These are phyloP conservation scores for Aureobasidium musti DNA, from an alignment of 2,329 filamentous ascomycete genomes.

Conservation along the genomic window DNA sequence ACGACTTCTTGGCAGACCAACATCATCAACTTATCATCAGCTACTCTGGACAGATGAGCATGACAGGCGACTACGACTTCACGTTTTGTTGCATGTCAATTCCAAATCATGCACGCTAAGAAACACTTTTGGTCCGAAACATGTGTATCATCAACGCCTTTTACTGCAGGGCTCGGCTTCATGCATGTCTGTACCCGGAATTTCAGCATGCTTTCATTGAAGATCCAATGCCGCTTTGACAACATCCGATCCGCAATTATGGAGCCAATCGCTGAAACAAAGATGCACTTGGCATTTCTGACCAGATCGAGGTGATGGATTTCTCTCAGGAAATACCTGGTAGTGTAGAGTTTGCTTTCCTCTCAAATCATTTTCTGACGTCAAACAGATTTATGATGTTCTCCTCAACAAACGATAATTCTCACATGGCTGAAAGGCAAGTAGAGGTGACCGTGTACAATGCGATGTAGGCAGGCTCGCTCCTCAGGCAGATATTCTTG, in stretches of 20 bases:
- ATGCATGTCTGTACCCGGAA: conserved; percentile 2
- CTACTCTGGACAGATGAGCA: conserved; percentile 1
- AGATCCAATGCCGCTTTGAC: conserved; percentile 23
- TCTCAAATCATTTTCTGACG: conserved; percentile 1
- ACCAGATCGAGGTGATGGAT: not conserved
- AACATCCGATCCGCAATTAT: not conserved
- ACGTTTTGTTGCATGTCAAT: conserved; percentile 20
- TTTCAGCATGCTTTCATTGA: conserved; percentile 10
- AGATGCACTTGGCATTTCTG: not conserved
- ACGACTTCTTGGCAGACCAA: not conserved
- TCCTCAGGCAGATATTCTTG: not conserved
- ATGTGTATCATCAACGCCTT: conserved; percentile 24
- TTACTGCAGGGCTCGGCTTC: conserved; percentile 21
- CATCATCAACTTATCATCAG: not conserved
- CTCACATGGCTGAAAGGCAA: not conserved
- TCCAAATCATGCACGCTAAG: conserved; percentile 24
- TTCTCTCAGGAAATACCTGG: not conserved
- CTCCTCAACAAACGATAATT: not conserved
- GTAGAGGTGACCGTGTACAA: not conserved
- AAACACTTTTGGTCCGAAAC: conserved; percentile 20
- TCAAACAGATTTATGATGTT: conserved; percentile 5
- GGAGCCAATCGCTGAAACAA: not conserved
- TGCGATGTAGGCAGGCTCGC: not conserved
- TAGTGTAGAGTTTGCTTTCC: conserved; percentile 21
- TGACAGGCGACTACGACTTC: conserved; percentile 1